Base-by-base conservation (phyloP, 2,329 filamentous ascomycete species). In the Ophiosphaerella herpotricha region DNA sequence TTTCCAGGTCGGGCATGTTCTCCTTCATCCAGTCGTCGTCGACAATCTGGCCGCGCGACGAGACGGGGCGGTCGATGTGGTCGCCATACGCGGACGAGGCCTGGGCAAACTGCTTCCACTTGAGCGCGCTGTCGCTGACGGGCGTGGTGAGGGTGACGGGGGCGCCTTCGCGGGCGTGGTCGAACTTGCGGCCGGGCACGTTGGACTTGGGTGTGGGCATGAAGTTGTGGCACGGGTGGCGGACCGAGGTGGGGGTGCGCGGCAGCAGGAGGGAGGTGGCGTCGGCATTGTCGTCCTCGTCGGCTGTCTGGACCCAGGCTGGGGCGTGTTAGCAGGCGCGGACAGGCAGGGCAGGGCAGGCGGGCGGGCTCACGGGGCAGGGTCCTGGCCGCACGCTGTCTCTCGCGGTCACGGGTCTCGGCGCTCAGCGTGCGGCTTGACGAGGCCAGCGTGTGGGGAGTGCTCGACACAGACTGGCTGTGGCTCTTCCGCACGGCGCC, bases 21-120 rank as follows among this genome's bases (percentile, higher is more conserved):
- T 77, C 72, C 50, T 74, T 72, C 70, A 80, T 75, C 78, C 78
- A 81, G 34, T 73, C 71, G 46, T 74, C 70, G 50, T 74, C 62
- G 24, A 75, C 68, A 12, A 75, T 66, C 56, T 66, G 72, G 54
- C 65, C 69, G 38, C 67, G 58, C 12, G 67, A 67, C 3, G 63
- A 61, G 18, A 60, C 44, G 21, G 63, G 66, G 39, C 51, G 66
- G 62, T 49, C 64, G 46, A 43, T 52, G 47, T 58, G 51, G 36
- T 67, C 62, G 46, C 58, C 60, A 34, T 66, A 58, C 39, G 38
- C 33, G 23, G 45, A 48, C 14, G 69, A 67, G 36, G 71, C 64
- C 32, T 66, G 63, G 40, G 67, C 64, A 45, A 75, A 75, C 16
- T 67, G 61, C 50, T 70, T 68, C 73, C 73, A 75, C 55, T 71